Evolutionary conservation across 148 eudicot species (phyloP), one percentile per base, ranked within the genome.

Genomic region (Limonium bicolor): DNA sequence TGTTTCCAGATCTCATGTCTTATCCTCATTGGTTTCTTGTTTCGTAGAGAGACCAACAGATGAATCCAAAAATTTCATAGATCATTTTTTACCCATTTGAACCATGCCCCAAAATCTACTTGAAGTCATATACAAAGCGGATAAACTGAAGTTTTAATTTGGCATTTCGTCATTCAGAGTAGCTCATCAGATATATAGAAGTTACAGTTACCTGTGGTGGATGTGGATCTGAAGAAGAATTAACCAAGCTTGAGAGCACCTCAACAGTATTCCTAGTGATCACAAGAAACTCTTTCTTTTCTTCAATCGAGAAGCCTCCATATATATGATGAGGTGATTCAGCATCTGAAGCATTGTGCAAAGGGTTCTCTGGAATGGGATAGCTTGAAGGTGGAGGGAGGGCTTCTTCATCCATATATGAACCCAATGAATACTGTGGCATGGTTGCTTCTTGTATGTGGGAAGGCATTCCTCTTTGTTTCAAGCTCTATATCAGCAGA

Each of bases 201-300:
- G 10, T 43, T 43, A 43, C 48, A 28, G 24, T 43, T 25, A 31
- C 30, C 12, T 14, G 25, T 43, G 24, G 30, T 23, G 20, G 30
- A n/a, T 24, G 2, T 14, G 77, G 71, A 46, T 68, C 82, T 11
- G 56, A 54, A 20, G 62, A 76, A 38, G 97, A 77, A 62, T 59
- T 69, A 57, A 90, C 48, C 44, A 90, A 64, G 62, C 97, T 84
- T 28, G 87, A 74, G 8, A 90, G 77, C 38, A 90, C 60, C 43
- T 90, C 97, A 36, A 90, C 63, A 67, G 84, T 90, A 66, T 84
- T 90, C 46, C 81, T 73, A 46, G 84, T 70, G 19, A 80, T 62
- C 48, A 61, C 76, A 5, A 84, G 82, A 45, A 72, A 62, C 50
- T 90, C 95, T 51, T 77, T 84, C 73, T 70, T 90, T 49, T 78